Conservation (phyloP, 2,329 filamentous ascomycete genomes). For the Zarea fungicola region DNA sequence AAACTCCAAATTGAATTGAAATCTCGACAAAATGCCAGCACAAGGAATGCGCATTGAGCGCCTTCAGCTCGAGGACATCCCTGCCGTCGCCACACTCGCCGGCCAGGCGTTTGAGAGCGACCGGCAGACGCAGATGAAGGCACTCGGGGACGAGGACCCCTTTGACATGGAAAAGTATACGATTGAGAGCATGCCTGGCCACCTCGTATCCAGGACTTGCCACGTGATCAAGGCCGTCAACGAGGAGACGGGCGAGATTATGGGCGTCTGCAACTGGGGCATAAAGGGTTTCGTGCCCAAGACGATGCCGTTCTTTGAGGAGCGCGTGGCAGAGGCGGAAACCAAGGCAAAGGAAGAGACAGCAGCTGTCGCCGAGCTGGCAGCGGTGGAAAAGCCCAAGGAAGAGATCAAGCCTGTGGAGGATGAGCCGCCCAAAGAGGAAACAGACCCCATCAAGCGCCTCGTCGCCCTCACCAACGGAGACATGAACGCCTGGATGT, state of each 20-base stretch:
- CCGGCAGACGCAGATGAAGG: constrained; percentile 33
- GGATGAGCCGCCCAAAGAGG: constrained; percentile 6
- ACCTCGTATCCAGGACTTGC: constrained; percentile 19
- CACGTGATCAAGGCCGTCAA: constrained; percentile 30
- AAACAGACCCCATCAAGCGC: constrained; percentile 23
- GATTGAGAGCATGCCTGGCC: constrained; percentile 19
- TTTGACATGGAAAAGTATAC: constrained; percentile 24
- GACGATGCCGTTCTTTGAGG: constrained; percentile 19
- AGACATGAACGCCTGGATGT: constrained; percentile 27
- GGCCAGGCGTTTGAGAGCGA: constrained; percentile 27
- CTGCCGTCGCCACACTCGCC: constrained; percentile 24
- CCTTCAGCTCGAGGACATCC: constrained; percentile 24
- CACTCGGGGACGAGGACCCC: constrained; percentile 21
- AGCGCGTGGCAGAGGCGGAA: neutral
- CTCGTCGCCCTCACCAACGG: constrained; percentile 25
- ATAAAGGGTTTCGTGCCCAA: constrained; percentile 25
- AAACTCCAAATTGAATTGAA: neutral
- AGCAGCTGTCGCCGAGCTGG: no score
- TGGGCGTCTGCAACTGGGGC: constrained; percentile 29
- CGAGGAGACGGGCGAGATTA: constrained; percentile 21
- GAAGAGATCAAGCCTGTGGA: neutral
- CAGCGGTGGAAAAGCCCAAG: neutral
- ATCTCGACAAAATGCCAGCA: constrained; percentile 15
- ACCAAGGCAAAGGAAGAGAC: neutral
- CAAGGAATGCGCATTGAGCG: constrained; percentile 19